Percentiles rank a stretch among this genome's conserved stretches.
Evolutionary conservation across 2,329 filamentous ascomycete species (phyloP).

Genomic region (Penicillium sp.): DNA sequence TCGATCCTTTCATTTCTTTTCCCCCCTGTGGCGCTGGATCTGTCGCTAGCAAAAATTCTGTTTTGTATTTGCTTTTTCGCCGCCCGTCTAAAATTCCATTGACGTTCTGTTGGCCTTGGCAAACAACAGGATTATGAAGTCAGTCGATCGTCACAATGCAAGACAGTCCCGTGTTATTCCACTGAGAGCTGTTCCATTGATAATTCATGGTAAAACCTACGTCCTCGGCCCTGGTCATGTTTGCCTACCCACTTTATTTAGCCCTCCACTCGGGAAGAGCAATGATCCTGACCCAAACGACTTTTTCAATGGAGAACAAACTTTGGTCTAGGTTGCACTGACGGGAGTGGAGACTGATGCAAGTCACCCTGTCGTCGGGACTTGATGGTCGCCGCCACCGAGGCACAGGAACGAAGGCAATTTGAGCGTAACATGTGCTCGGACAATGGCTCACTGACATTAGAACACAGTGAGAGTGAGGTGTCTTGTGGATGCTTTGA

Average conservation of each 20-base stretch:
- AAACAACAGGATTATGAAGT: constrained; percentile 2
- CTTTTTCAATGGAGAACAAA: not conserved
- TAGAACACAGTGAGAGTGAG: not conserved
- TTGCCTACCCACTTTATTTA: not conserved
- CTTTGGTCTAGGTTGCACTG: not conserved
- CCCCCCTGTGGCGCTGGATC: not conserved
- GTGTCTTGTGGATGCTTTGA: not conserved
- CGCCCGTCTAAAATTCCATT: constrained; percentile 1
- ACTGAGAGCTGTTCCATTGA: not conserved
- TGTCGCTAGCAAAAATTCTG: not conserved
- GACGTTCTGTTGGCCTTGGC: not conserved
- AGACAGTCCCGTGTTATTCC: not conserved
- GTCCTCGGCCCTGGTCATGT: not conserved
- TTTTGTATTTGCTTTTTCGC: constrained; percentile 7
- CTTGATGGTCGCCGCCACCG: not conserved
- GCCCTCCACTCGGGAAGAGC: not conserved
- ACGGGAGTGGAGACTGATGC: constrained; percentile 2
- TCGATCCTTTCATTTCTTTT: constrained; percentile 8
- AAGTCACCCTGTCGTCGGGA: constrained; percentile 6
- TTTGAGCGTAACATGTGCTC: not conserved
- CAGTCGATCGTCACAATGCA: not conserved
- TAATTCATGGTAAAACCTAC: not conserved
- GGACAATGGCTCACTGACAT: not conserved
- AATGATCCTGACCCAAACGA: not conserved
- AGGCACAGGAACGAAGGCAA: constrained; percentile 5